These are phyloP conservation scores for Xylaria nigripes DNA, from an alignment of 495 filamentous ascomycete genomes.

Conservation along the genomic window DNA sequence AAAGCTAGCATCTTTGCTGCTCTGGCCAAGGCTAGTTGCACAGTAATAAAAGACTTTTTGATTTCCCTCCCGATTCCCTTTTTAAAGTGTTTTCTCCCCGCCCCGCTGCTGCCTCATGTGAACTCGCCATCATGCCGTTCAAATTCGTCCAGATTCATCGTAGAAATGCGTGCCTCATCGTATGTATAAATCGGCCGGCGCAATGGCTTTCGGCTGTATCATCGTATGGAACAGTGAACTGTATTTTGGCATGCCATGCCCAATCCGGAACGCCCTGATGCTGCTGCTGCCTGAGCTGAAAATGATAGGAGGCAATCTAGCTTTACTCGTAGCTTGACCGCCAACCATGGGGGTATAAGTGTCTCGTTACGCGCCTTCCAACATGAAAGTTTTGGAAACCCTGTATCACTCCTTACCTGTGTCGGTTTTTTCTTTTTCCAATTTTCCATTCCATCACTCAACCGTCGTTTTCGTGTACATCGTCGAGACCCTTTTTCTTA, in stretches of 20 bases:
- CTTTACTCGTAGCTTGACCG: conserved; percentile 3
- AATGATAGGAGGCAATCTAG: conserved; percentile 2
- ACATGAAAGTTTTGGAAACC: conserved; percentile 2
- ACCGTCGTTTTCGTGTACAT: background rate
- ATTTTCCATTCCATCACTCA: background rate
- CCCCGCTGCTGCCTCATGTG: conserved; percentile 1
- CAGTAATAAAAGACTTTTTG: background rate
- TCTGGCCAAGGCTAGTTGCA: conserved; percentile 3
- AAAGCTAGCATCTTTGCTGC: background rate
- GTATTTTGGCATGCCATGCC: conserved; percentile 2
- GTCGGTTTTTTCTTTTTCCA: background rate
- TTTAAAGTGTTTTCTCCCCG: background rate
- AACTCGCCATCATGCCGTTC: background rate
- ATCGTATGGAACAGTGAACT: conserved; percentile 3
- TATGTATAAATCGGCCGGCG: background rate
- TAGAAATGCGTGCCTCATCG: background rate
- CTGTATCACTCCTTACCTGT: conserved; percentile 1
- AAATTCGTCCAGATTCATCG: conserved; percentile 4
- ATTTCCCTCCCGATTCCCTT: conserved; percentile 3
- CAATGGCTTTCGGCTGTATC: background rate
- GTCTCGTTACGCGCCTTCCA: background rate
- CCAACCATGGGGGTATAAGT: conserved; percentile 7
- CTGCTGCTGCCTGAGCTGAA: conserved; percentile 4
- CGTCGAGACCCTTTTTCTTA: background rate
- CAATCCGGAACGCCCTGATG: conserved; percentile 12